These are phyloP conservation scores for Rheum nobile DNA, from an alignment of 148 eudicot genomes.

Conservation along the genomic window DNA sequence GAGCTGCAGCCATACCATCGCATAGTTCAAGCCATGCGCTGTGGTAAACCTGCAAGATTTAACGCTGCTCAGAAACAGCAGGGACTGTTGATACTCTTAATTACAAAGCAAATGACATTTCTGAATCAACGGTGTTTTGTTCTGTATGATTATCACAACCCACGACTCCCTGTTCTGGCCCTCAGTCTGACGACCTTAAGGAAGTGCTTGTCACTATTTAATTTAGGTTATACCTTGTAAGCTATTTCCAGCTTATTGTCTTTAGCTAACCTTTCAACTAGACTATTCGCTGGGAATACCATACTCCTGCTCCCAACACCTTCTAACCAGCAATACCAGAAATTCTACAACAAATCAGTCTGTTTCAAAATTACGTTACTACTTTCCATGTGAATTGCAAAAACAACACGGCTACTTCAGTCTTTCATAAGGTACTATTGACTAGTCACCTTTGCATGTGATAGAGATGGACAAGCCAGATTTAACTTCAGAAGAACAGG, in stretches of 20 bases:
- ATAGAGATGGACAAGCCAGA: not conserved
- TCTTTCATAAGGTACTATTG: not conserved
- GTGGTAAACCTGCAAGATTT: constrained; percentile 60
- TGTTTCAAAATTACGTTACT: not conserved
- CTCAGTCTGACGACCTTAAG: not conserved
- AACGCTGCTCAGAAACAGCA: not conserved
- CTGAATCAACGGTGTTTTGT: not conserved
- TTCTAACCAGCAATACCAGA: too few species aligned
- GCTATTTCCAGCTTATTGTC: too few species aligned
- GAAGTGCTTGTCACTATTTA: not conserved
- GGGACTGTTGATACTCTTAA: not conserved
- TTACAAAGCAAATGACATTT: not conserved
- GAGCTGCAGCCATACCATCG: constrained; percentile 82
- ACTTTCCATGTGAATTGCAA: not conserved
- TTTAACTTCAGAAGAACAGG: not conserved
- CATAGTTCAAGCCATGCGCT: constrained; percentile 96
- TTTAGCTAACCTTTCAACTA: too few species aligned
- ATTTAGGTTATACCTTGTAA: not conserved
- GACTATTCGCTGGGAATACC: too few species aligned
- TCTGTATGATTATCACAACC: not conserved
- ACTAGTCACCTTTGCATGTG: not conserved
- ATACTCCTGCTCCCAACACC: too few species aligned
- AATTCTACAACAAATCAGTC: not conserved
- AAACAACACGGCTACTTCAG: not conserved
- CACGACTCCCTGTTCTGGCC: not conserved